phyloP scores from a whole-genome alignment of 192 early-diverging fungal species.

The Coemansia sp. region DNA sequence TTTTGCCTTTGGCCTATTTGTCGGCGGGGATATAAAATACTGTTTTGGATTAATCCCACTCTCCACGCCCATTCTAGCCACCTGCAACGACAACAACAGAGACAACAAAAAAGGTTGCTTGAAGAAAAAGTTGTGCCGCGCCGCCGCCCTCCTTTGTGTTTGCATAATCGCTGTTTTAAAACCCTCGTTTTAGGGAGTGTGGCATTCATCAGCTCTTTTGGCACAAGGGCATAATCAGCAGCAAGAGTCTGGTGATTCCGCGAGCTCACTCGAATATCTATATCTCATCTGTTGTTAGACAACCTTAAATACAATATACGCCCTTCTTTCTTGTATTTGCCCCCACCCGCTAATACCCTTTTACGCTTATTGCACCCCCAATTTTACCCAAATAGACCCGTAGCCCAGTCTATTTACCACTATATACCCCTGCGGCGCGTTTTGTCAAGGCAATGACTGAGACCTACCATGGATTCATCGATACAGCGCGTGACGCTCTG shows the following conservation, averaged over 20 bases:
- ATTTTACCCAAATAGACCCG: background rate
- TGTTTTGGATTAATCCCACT: background rate
- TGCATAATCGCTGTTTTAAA: background rate
- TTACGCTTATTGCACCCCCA: too few species aligned
- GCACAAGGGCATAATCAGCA: constrained; percentile 1
- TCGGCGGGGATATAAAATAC: background rate
- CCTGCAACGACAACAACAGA: background rate
- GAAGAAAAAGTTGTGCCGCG: background rate
- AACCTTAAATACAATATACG: constrained; percentile 1
- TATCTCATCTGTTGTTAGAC: background rate
- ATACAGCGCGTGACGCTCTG: constrained; percentile 84
- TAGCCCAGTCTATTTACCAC: constrained; percentile 1
- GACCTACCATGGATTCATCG: constrained; percentile 79
- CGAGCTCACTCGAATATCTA: background rate
- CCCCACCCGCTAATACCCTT: too few species aligned
- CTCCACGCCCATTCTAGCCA: background rate
- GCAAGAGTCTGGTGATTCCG: background rate
- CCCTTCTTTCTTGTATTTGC: constrained; percentile 2
- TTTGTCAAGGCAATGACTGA: constrained; percentile 57
- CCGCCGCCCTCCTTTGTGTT: background rate
- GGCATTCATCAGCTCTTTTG: constrained; percentile 2
- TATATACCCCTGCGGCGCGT: too few species aligned
- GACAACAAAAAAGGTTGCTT: constrained; percentile 3
- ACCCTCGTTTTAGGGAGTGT: background rate
- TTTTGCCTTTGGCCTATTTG: background rate